Evolutionary conservation across 495 filamentous ascomycete genomes (phyloP).

Genomic region (Penicillium longicatenatum): DNA sequence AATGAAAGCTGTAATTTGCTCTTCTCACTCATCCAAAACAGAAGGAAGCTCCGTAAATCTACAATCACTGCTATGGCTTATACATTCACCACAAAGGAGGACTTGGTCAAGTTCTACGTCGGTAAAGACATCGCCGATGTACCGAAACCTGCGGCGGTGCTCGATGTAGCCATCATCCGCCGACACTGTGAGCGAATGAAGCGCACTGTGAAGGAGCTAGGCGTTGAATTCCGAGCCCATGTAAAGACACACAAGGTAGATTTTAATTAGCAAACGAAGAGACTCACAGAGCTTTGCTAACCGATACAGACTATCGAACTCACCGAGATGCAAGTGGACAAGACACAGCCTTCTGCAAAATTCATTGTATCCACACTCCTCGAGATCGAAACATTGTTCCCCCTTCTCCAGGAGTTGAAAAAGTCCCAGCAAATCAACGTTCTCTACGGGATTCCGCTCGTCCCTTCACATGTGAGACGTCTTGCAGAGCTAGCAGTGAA

Average conservation of each 20-base stretch:
- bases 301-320: conserved; percentile 65
- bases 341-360: conserved; percentile 52
- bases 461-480: conserved; percentile 60
- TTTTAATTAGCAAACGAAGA: background rate
- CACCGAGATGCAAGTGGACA: conserved; percentile 71
- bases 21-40: too few relatives aligned
- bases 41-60: too few relatives aligned
- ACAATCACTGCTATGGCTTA: conserved; percentile 8
- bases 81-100: conserved; percentile 24
- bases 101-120: conserved; percentile 50
- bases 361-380: conserved; percentile 77
- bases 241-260: conserved; percentile 84
- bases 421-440: conserved; percentile 60
- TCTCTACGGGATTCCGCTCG: conserved; percentile 75
- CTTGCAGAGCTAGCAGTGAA: conserved; percentile 52
- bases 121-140: conserved; percentile 63
- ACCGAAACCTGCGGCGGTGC: conserved; percentile 65
- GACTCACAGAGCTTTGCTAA: too few relatives aligned
- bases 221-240: conserved; percentile 74
- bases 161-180: conserved; percentile 68
- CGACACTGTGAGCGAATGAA: conserved; percentile 77
- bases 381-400: conserved; percentile 71
- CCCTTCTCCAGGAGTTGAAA: conserved; percentile 61
- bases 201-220: conserved; percentile 56
- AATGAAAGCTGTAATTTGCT: too few relatives aligned